These are phyloP conservation scores for Fraxinus velutina DNA, from an alignment of 305 asterid species.

Conservation along the genomic window DNA sequence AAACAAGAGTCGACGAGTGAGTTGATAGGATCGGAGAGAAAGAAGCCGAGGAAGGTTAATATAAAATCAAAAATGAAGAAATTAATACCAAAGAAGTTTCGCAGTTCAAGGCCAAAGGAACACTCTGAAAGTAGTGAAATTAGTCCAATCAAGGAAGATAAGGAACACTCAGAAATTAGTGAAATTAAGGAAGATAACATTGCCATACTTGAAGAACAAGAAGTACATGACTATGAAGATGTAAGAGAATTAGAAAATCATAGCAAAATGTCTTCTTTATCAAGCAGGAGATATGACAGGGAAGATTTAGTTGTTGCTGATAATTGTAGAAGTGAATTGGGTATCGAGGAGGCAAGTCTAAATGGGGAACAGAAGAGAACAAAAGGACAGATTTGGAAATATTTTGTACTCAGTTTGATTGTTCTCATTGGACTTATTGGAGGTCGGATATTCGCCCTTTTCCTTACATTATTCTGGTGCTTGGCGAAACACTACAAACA, in stretches of 20 bases:
- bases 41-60: conserved; percentile 41
- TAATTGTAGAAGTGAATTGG: conserved; percentile 1
- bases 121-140: conserved; percentile 8
- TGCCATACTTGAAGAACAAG: conserved; percentile 18
- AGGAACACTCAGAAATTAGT: neutral
- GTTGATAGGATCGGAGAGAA: conserved; percentile 27
- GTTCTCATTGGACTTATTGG: conserved; percentile 67
- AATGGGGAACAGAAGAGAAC: conserved; percentile 11
- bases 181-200: conserved; percentile 11
- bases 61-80: conserved; percentile 57
- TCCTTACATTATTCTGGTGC: conserved; percentile 48
- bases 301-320: conserved; percentile 6
- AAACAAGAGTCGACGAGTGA: conserved; percentile 27
- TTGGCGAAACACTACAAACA: conserved; percentile 31
- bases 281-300: conserved; percentile 21
- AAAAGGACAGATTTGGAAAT: conserved; percentile 26
- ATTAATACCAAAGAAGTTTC: conserved; percentile 43
- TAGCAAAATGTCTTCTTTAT: conserved; percentile 22
- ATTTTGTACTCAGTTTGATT: conserved; percentile 38
- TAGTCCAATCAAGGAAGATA: neutral
- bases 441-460: conserved; percentile 43
- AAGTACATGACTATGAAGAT: neutral
- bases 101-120: conserved; percentile 30
- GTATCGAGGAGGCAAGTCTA: conserved; percentile 17
- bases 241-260: conserved; percentile 14